A percentile compares a stretch with the other conserved stretches of the same genome.
Evolutionary conservation across 2,329 filamentous ascomycete genomes (phyloP).

Genomic region (Scedosporium dehoogii): DNA sequence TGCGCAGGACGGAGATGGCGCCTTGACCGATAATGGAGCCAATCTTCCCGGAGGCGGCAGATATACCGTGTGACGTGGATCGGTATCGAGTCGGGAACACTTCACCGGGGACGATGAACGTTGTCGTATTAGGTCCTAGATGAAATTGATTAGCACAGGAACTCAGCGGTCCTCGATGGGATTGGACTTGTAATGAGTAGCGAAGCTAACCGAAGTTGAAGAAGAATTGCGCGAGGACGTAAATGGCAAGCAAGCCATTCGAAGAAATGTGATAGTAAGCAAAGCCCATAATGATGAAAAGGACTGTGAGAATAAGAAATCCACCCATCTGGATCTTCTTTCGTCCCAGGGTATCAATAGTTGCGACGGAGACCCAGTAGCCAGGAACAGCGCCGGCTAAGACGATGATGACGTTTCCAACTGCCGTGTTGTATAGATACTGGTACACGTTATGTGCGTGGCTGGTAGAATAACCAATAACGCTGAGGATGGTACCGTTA

Average conservation of each 20-base stretch:
- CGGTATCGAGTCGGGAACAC: constrained; percentile 90
- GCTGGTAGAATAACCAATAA: constrained; percentile 37
- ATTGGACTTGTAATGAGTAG: constrained; percentile 58
- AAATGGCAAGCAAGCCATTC: constrained; percentile 44
- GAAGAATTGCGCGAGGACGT: constrained; percentile 32
- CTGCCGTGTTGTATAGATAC: too few relatives aligned
- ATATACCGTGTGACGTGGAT: constrained; percentile 91
- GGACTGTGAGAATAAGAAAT: constrained; percentile 84
- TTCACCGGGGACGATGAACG: constrained; percentile 90
- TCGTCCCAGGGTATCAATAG: constrained; percentile 57
- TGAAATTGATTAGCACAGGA: constrained; percentile 90
- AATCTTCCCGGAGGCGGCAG: constrained; percentile 77
- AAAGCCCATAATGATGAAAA: constrained; percentile 40
- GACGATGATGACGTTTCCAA: constrained; percentile 72
- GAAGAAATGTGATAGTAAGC: constrained; percentile 29
- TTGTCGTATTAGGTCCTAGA: constrained; percentile 95
- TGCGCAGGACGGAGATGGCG: constrained; percentile 45
- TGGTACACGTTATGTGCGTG: too few relatives aligned
- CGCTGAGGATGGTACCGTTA: constrained; percentile 79
- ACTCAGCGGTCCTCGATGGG: constrained; percentile 95
- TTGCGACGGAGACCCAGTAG: constrained; percentile 80
- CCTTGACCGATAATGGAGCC: constrained; percentile 51
- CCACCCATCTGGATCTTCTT: constrained; percentile 95
- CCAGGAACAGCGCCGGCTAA: constrained; percentile 71
- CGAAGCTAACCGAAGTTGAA: constrained; percentile 86